Conservation (phyloP, 371 early-diverging fungal genomes). For the Rhizopus sp. region DNA sequence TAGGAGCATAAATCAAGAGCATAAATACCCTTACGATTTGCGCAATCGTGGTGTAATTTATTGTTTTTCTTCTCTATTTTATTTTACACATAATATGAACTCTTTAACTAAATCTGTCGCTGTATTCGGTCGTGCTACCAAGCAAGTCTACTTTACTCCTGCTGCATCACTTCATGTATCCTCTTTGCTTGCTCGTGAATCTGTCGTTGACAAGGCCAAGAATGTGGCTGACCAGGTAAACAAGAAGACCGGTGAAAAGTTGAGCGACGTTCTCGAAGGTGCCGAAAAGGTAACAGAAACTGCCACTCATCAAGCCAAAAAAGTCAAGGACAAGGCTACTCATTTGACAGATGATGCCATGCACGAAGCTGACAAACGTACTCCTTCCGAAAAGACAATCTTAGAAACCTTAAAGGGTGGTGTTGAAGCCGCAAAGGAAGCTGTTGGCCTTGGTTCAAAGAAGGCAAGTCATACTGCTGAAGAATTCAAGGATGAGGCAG, state of each 20-base stretch:
- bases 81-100: background rate
- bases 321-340: slow-evolving; percentile 12
- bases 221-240: slow-evolving; percentile 26
- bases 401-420: slow-evolving; percentile 19
- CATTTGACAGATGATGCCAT: background rate
- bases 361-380: slow-evolving; percentile 6
- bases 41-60: background rate
- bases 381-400: slow-evolving; percentile 16
- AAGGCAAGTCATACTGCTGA: slow-evolving; percentile 18
- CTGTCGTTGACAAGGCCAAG: slow-evolving; percentile 30
- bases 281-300: slow-evolving; percentile 10
- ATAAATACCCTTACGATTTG: background rate
- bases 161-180: slow-evolving; percentile 20
- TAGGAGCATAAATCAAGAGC: background rate
- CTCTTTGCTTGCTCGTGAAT: slow-evolving; percentile 17
- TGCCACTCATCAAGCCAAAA: slow-evolving; percentile 12
- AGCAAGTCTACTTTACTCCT: slow-evolving; percentile 8
- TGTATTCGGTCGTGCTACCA: slow-evolving; percentile 18
- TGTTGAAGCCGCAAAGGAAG: slow-evolving; percentile 28
- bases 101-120: slow-evolving; percentile 15
- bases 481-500: slow-evolving; percentile 24
- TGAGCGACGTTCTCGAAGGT: slow-evolving; percentile 15
- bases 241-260: slow-evolving; percentile 17
- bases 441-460: slow-evolving; percentile 25
- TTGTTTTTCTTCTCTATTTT: background rate